Conservation (phyloP, 2,329 filamentous ascomycete species). For the Simplicillium sp. region DNA sequence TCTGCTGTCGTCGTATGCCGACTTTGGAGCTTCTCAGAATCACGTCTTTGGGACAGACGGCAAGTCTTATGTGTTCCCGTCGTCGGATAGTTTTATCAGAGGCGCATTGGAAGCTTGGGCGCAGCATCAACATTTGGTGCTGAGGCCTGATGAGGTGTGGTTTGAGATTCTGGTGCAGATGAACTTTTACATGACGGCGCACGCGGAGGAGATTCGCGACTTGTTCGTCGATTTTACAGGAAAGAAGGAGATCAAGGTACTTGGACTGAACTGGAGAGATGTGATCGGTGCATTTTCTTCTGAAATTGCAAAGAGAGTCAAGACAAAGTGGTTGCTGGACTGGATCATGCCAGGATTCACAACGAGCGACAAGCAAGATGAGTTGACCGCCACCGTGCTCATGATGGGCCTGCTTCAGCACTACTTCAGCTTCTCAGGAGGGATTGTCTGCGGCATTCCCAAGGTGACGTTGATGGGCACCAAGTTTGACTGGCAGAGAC, state of each 20-base stretch:
- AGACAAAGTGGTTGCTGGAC: conserved; percentile 27
- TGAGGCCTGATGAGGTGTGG: conserved; percentile 47
- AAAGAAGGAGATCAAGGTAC: conserved; percentile 27
- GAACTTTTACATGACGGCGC: conserved; percentile 36
- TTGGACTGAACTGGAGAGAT: conserved; percentile 13
- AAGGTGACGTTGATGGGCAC: conserved; percentile 29
- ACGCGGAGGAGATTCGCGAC: conserved; percentile 34
- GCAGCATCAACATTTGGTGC: conserved; percentile 35
- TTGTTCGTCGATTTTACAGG: conserved; percentile 36
- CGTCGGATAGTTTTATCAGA: conserved; percentile 31
- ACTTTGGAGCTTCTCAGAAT: conserved; percentile 8
- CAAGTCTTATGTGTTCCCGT: conserved; percentile 8
- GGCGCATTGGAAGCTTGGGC: conserved; percentile 38
- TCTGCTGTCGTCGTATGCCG: conserved; percentile 18
- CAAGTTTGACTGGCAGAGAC: conserved; percentile 25
- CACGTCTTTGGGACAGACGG: conserved; percentile 7
- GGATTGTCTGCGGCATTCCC: conserved; percentile 31
- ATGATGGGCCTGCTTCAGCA: conserved; percentile 35
- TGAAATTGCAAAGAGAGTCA: conserved; percentile 28
- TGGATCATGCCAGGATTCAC: conserved; percentile 34
- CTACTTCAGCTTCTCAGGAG: conserved; percentile 25
- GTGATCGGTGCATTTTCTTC: conserved; percentile 23
- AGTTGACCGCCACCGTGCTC: conserved; percentile 28
- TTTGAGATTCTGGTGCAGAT: conserved; percentile 43
- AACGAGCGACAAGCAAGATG: conserved; percentile 27